Evolutionary conservation across 202 grass and related monocot genomes (phyloP).

Genomic region (Miscanthus sacchariflorus): DNA sequence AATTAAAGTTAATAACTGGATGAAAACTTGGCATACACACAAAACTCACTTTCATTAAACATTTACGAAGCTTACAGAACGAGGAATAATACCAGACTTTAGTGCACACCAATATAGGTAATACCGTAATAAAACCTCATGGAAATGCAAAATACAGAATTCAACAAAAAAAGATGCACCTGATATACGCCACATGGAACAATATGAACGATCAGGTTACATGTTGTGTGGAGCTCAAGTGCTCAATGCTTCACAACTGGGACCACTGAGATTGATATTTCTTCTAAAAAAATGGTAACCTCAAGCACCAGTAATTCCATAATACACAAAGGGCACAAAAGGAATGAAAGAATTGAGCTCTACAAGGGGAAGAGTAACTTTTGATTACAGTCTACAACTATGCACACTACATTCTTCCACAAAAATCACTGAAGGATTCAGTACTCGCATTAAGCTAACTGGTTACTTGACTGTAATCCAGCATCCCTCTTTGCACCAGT

Average conservation of each 20-base stretch:
- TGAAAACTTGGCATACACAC: conserved; percentile 4
- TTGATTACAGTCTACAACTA: conserved; percentile 69
- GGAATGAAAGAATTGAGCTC: conserved; percentile 85
- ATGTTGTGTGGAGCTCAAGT: neutral
- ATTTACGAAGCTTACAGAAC: neutral
- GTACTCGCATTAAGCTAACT: conserved; percentile 53
- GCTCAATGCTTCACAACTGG: neutral
- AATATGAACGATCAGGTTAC: neutral
- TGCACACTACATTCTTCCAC: conserved; percentile 61
- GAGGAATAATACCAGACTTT: neutral
- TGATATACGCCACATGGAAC: neutral
- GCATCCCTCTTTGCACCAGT: conserved; percentile 36
- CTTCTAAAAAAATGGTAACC: conserved; percentile 50
- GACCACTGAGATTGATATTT: neutral
- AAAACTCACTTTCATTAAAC: neutral
- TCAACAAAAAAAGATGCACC: neutral
- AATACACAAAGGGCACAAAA: conserved; percentile 66
- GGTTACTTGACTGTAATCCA: conserved; percentile 34
- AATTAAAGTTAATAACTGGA: conserved; percentile 1
- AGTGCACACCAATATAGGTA: neutral
- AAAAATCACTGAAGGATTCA: conserved; percentile 39
- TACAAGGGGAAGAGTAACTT: conserved; percentile 47
- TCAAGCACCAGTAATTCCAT: conserved; percentile 38
- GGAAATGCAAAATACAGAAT: neutral
- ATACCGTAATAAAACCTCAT: neutral